Evolutionary conservation across 108 stramenopile genomes (phyloP).

Genomic region (Mediolabrus comicus): DNA sequence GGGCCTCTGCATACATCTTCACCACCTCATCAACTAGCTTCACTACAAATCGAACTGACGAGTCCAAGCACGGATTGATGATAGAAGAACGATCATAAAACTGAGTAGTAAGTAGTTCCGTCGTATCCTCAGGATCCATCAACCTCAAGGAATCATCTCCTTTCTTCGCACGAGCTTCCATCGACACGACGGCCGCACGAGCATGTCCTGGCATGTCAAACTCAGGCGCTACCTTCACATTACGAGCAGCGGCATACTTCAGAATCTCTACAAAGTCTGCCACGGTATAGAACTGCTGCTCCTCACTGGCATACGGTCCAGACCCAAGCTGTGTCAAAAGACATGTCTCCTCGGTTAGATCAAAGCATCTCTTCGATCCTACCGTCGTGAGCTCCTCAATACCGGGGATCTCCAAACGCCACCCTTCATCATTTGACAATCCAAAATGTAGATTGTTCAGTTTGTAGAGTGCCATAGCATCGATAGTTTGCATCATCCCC

Average conservation of each 20-base stretch:
- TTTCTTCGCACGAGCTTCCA: neutral
- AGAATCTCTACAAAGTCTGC: conserved; percentile 54
- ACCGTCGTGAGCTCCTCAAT: conserved; percentile 3
- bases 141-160: neutral
- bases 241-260: conserved; percentile 48
- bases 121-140: neutral
- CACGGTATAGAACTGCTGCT: conserved; percentile 37
- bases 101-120: neutral
- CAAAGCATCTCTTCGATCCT: conserved; percentile 4
- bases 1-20: neutral
- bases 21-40: neutral
- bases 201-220: conserved; percentile 80
- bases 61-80: neutral
- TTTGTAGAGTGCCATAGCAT: conserved; percentile 68
- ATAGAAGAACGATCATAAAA: neutral
- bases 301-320: neutral
- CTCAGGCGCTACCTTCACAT: conserved; percentile 74
- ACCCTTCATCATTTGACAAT: conserved; percentile 60
- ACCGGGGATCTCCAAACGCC: conserved; percentile 31
- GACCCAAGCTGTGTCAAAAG: conserved; percentile 17
- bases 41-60: neutral
- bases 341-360: conserved; percentile 47
- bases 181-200: neutral
- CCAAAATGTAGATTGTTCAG: conserved; percentile 86
- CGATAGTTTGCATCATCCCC: conserved; percentile 57